Evolutionary conservation across 495 filamentous ascomycete genomes (phyloP).

Genomic region (Apodospora peruviana): DNA sequence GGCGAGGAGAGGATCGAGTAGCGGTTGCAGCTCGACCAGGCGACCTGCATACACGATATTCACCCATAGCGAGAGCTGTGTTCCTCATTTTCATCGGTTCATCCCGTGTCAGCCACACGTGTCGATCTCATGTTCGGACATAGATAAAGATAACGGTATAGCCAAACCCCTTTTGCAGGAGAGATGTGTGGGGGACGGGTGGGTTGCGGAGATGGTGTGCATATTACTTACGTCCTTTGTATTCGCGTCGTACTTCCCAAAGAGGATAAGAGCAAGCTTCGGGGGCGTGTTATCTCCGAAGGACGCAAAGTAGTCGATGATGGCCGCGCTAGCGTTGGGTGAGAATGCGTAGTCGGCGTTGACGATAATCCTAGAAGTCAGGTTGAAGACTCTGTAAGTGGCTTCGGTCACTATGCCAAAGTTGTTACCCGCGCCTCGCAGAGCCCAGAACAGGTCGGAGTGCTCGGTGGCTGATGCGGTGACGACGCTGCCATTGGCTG

Average conservation of each 20-base stretch:
- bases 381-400: slow-evolving; percentile 1
- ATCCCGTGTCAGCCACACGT: too few species aligned
- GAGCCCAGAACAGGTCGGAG: slow-evolving; percentile 36
- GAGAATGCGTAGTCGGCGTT: neutral
- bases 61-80: neutral
- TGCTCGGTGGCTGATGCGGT: slow-evolving; percentile 28
- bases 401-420: slow-evolving; percentile 39
- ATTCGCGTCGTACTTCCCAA: too few species aligned
- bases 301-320: neutral
- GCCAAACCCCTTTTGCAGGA: too few species aligned
- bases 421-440: slow-evolving; percentile 39
- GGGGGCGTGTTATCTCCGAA: neutral
- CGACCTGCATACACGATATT: neutral
- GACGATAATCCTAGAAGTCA: neutral
- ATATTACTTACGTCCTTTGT: too few species aligned
- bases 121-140: too few species aligned
- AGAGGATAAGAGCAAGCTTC: neutral
- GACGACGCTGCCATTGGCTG: slow-evolving; percentile 25
- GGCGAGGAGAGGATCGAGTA: neutral
- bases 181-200: too few species aligned
- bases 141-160: too few species aligned
- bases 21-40: neutral
- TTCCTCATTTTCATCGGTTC: too few species aligned
- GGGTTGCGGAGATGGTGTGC: too few species aligned
- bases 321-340: neutral